A percentile compares a stretch with the other conserved stretches of the same genome.
These are phyloP conservation scores for Bremia lactucae DNA, from an alignment of 352 stramenopile species.

Conservation along the genomic window DNA sequence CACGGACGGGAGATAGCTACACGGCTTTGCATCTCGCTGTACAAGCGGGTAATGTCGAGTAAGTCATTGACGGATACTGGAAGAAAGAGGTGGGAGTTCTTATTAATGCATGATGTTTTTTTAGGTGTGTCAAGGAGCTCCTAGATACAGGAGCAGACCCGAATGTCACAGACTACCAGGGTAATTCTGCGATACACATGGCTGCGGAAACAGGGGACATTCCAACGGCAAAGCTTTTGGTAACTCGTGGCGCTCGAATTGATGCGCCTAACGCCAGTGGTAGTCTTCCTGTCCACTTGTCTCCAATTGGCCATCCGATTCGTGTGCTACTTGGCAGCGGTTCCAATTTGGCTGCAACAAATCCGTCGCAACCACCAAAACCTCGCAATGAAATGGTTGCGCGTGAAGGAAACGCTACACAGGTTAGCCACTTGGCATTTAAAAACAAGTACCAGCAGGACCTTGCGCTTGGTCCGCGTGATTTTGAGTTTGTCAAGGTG, in stretches of 20 bases:
- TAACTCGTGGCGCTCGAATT: conserved; percentile 59
- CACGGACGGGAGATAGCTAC: conserved; percentile 71
- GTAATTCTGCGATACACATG: conserved; percentile 79
- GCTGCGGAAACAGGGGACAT: conserved; percentile 72
- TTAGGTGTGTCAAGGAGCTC: not conserved
- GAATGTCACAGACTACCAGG: conserved; percentile 73
- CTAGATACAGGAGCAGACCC: conserved; percentile 48
- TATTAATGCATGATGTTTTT: not conserved
- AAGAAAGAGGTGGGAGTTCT: not conserved
- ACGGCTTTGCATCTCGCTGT: conserved; percentile 69
- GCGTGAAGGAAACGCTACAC: conserved; percentile 47
- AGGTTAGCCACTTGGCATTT: conserved; percentile 77
- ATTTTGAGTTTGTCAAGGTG: conserved; percentile 85
- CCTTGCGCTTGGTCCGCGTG: conserved; percentile 61
- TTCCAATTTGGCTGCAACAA: conserved; percentile 56
- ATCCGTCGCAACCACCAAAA: conserved; percentile 53
- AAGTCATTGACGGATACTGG: conserved; percentile 7
- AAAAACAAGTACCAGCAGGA: conserved; percentile 88
- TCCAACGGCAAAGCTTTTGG: conserved; percentile 58
- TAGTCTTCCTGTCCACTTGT: conserved; percentile 73
- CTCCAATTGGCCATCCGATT: conserved; percentile 79
- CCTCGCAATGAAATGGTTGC: conserved; percentile 33
- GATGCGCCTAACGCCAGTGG: conserved; percentile 70
- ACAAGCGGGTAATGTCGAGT: conserved; percentile 58
- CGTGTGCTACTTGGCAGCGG: conserved; percentile 68